phyloP scores from a whole-genome alignment of 768 basidiomycete species.

The Mycena rebaudengoi region DNA sequence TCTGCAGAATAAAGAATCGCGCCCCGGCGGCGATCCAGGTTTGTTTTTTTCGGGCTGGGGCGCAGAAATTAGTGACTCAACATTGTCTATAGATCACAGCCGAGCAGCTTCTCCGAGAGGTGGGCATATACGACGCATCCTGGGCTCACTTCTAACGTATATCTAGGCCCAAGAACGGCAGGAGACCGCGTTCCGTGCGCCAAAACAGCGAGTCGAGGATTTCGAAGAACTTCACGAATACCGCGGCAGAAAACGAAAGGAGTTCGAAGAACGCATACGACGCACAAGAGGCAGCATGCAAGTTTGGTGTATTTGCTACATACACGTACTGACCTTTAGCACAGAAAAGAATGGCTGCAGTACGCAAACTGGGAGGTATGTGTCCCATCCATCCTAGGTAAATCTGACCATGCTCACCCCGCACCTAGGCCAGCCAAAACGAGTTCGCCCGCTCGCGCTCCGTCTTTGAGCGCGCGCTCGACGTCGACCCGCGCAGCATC shows the following conservation, averaged over 20 bases:
- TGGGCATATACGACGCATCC: constrained; percentile 35
- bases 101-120: constrained; percentile 96
- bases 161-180: constrained; percentile 96
- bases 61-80: constrained; percentile 20
- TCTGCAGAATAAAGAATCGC: constrained; percentile 87
- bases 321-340: constrained; percentile 8
- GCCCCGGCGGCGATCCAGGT: constrained; percentile 95
- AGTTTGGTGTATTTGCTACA: neutral
- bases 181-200: constrained; percentile 90
- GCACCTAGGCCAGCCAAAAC: constrained; percentile 85
- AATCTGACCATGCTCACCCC: neutral
- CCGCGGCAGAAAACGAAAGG: constrained; percentile 89
- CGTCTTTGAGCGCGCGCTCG: constrained; percentile 95
- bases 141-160: constrained; percentile 1
- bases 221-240: constrained; percentile 92
- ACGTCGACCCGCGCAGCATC: constrained; percentile 90
- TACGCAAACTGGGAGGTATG: constrained; percentile 87
- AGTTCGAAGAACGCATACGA: constrained; percentile 90
- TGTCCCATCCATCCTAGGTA: neutral
- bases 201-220: constrained; percentile 95
- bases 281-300: constrained; percentile 85
- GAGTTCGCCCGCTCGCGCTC: constrained; percentile 95
- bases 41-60: constrained; percentile 31
- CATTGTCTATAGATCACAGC: constrained; percentile 86
- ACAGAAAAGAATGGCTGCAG: constrained; percentile 86